phyloP scores from a whole-genome alignment of 805 yeast genomes.

The Candida taoyuanica region DNA sequence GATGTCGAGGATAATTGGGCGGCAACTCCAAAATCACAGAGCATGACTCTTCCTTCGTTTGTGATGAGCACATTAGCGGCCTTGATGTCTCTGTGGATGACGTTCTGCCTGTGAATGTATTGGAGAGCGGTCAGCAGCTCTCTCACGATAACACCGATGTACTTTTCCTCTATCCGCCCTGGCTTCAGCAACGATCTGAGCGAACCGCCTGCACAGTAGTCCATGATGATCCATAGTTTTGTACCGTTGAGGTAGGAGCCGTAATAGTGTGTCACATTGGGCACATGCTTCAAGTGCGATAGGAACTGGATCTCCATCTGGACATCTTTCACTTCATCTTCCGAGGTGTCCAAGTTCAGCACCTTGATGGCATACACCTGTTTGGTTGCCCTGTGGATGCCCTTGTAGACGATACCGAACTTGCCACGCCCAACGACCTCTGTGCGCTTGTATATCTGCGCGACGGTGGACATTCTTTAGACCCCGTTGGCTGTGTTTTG shows the following conservation, averaged over 20 bases:
- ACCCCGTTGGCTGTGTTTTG: too few species aligned
- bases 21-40: conserved; percentile 98
- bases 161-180: conserved; percentile 81
- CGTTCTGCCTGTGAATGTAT: conserved; percentile 82
- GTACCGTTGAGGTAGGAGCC: conserved; percentile 86
- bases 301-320: conserved; percentile 89
- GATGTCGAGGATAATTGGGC: conserved; percentile 78
- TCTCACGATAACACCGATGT: conserved; percentile 77
- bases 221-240: conserved; percentile 97
- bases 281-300: conserved; percentile 73
- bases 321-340: conserved; percentile 92
- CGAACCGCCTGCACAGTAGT: conserved; percentile 95
- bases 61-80: conserved; percentile 92
- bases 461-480: conserved; percentile 28
- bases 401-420: conserved; percentile 95
- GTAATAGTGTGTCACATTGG: conserved; percentile 90
- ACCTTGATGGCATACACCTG: conserved; percentile 91
- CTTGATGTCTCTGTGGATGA: conserved; percentile 93
- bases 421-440: conserved; percentile 95
- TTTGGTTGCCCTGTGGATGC: conserved; percentile 61
- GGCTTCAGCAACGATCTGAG: conserved; percentile 68
- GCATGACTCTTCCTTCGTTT: conserved; percentile 82
- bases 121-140: conserved; percentile 75
- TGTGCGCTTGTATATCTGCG: conserved; percentile 60
- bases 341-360: conserved; percentile 84